phyloP scores from a whole-genome alignment of 139 green algal species.

The Chlorella vulgaris region DNA sequence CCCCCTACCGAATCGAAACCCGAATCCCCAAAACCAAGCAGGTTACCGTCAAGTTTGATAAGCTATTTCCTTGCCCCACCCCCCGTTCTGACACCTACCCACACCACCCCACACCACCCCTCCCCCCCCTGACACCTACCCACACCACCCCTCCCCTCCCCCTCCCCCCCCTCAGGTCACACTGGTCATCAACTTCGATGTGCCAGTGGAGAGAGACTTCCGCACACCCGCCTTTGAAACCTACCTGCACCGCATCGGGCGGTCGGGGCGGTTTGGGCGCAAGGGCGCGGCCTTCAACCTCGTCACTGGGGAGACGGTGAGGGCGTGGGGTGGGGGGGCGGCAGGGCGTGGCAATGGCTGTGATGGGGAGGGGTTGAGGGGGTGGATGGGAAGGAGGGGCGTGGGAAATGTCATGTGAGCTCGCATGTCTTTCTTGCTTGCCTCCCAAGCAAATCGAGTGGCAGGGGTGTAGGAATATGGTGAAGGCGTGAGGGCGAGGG shows the following conservation, averaged over 20 bases:
- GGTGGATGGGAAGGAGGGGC: background rate
- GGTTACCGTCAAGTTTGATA: too few species aligned
- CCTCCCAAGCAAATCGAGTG: too few species aligned
- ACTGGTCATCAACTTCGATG: constrained; percentile 98
- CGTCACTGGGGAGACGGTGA: constrained; percentile 54
- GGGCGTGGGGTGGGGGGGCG: background rate
- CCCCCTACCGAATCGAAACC: too few species aligned
- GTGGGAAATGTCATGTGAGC: background rate
- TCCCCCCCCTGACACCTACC: background rate
- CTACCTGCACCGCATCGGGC: constrained; percentile 98
- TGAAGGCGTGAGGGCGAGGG: too few species aligned
- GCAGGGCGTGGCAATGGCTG: background rate
- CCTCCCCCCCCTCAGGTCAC: constrained; percentile 79
- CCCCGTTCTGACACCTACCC: too few species aligned
- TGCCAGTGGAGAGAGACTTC: constrained; percentile 86
- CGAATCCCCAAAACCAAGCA: too few species aligned
- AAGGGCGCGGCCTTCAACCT: constrained; percentile 98
- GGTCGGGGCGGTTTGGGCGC: constrained; percentile 92
- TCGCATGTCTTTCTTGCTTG: too few species aligned
- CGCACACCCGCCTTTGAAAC: constrained; percentile 91
- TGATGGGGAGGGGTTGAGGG: background rate
- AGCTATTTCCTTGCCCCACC: too few species aligned
- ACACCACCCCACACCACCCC: background rate
- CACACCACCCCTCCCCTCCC: background rate
- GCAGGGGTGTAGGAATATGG: too few species aligned